These are phyloP conservation scores for Aethionema arabicum DNA, from an alignment of 345 rosid species.

Conservation along the genomic window DNA sequence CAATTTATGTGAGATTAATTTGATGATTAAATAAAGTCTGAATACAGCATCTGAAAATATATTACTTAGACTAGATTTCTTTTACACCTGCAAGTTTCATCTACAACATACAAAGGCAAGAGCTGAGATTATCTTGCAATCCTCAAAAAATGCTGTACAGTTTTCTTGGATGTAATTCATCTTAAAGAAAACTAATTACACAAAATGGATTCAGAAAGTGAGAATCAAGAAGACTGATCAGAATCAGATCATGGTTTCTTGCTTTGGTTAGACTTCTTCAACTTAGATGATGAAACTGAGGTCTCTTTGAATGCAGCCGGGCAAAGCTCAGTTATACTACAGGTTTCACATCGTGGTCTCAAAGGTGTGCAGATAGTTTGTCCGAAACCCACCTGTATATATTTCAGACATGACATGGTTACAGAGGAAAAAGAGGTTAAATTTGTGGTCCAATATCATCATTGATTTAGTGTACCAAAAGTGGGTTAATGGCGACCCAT, in stretches of 20 bases:
- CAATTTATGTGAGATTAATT: too few relatives aligned
- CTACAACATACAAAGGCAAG: not conserved
- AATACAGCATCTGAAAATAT: too few relatives aligned
- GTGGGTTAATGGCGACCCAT: conserved; percentile 92
- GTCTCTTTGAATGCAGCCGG: conserved; percentile 92
- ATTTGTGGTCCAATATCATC: not conserved
- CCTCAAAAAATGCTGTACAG: not conserved
- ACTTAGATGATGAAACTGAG: conserved; percentile 58
- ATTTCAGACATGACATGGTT: conserved; percentile 5
- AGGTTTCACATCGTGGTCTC: conserved; percentile 70
- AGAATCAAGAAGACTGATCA: not conserved
- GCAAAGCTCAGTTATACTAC: conserved; percentile 58
- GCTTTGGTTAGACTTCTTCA: conserved; percentile 41
- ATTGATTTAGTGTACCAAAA: conserved; percentile 49
- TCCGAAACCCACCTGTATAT: conserved; percentile 79
- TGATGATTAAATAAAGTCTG: too few relatives aligned
- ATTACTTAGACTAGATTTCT: too few relatives aligned
- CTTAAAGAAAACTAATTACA: conserved; percentile 5
- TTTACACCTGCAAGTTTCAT: too few relatives aligned
- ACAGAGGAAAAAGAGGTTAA: not conserved
- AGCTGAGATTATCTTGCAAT: conserved; percentile 1
- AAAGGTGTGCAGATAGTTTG: conserved; percentile 88
- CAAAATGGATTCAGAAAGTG: not conserved
- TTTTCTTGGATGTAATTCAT: conserved; percentile 7
- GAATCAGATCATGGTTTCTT: conserved; percentile 36